A percentile compares a stretch with the other conserved stretches of the same genome.
Conservation (phyloP, 257 asterid genomes). For the Plectranthus barbatus region DNA sequence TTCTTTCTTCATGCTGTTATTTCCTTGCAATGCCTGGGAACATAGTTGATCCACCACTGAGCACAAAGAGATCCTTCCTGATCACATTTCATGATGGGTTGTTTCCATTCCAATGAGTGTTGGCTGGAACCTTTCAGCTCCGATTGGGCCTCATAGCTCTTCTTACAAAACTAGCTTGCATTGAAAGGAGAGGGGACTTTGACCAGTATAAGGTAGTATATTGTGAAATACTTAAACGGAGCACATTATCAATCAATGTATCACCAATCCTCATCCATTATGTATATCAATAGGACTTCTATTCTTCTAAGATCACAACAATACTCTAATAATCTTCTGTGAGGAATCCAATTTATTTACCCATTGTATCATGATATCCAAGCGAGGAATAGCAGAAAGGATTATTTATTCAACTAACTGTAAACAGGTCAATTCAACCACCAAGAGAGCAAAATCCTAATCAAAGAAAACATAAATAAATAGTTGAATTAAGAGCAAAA, state of each 20-base stretch:
- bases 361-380: neutral
- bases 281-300: neutral
- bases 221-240: neutral
- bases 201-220: too few relatives aligned
- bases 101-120: constrained; percentile 35
- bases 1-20: constrained; percentile 62
- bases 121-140: constrained; percentile 40
- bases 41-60: constrained; percentile 73
- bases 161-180: too few relatives aligned
- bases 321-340: neutral
- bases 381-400: neutral
- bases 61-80: constrained; percentile 64
- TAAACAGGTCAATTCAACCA: neutral
- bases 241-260: neutral
- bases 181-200: too few relatives aligned
- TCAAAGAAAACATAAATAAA: neutral
- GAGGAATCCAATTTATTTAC: neutral
- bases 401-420: neutral
- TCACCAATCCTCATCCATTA: neutral
- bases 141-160: constrained; percentile 34
- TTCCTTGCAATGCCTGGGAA: constrained; percentile 72
- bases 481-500: neutral
- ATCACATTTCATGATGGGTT: constrained; percentile 52
- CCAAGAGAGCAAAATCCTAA: neutral
- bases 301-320: neutral